phyloP scores from a whole-genome alignment of 2,329 filamentous ascomycete genomes.

The Colletotrichum somersetense region DNA sequence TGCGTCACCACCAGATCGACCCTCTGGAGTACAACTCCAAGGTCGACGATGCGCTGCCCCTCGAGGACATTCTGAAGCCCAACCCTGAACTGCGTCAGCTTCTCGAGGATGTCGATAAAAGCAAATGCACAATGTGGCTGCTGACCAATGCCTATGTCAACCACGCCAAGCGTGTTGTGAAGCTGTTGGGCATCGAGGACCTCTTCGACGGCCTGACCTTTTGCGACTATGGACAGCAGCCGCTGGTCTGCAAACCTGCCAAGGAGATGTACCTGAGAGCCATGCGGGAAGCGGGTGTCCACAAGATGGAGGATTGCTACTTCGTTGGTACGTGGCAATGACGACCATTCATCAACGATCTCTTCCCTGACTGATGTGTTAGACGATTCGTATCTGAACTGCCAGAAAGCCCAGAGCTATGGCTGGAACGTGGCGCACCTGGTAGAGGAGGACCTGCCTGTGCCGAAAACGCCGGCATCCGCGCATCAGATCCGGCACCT shows the following conservation, averaged over 20 bases:
- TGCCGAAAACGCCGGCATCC: conserved; percentile 74
- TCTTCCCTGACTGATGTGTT: conserved; percentile 30
- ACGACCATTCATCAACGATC: neutral
- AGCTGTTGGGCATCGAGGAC: conserved; percentile 84
- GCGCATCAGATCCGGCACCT: conserved; percentile 82
- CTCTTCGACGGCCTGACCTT: conserved; percentile 95
- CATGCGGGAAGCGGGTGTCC: conserved; percentile 84
- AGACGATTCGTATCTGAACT: conserved; percentile 93
- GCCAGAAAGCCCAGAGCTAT: conserved; percentile 78
- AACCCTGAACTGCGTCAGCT: conserved; percentile 80
- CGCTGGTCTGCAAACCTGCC: conserved; percentile 89
- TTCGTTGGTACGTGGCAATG: conserved; percentile 83
- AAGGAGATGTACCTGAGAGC: conserved; percentile 87
- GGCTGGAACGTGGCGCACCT: conserved; percentile 92
- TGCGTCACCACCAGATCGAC: conserved; percentile 94
- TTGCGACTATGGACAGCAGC: conserved; percentile 84
- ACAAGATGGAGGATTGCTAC: conserved; percentile 79
- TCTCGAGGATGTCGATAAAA: conserved; percentile 84
- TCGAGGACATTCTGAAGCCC: conserved; percentile 86
- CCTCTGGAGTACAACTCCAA: conserved; percentile 93
- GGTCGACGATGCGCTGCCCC: conserved; percentile 93
- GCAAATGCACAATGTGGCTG: conserved; percentile 90
- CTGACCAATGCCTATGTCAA: conserved; percentile 96
- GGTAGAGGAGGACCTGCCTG: conserved; percentile 78
- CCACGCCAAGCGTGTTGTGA: conserved; percentile 86